These are phyloP conservation scores for Elongisporangium anandrum DNA, from an alignment of 352 stramenopile genomes.

Conservation along the genomic window DNA sequence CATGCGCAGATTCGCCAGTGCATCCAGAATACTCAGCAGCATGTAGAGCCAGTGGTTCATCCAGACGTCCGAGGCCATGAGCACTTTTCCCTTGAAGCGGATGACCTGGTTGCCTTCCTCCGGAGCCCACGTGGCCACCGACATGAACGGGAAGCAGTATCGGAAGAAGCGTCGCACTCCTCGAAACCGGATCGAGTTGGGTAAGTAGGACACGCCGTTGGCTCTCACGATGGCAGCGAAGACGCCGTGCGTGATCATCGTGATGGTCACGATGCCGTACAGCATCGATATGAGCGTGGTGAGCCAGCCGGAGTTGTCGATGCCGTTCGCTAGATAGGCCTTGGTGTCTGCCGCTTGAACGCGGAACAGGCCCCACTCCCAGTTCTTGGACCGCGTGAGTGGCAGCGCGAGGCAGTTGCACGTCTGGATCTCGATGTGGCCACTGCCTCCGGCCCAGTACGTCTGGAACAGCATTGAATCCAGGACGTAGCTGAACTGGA, in stretches of 20 bases:
- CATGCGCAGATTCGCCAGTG: conserved; percentile 20
- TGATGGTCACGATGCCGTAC: conserved; percentile 24
- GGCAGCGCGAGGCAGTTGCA: conserved; percentile 22
- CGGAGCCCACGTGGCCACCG: conserved; percentile 4
- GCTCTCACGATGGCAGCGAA: conserved; percentile 4
- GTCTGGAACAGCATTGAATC: conserved; percentile 25
- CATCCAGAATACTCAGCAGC: conserved; percentile 25
- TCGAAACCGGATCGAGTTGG: not conserved
- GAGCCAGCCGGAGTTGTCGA: conserved; percentile 16
- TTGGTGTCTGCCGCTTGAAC: conserved; percentile 11
- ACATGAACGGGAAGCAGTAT: conserved; percentile 34
- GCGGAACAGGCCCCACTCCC: conserved; percentile 17
- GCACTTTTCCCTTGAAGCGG: conserved; percentile 15
- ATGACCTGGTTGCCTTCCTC: conserved; percentile 5
- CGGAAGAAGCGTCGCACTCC: conserved; percentile 18
- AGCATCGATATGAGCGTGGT: conserved; percentile 8
- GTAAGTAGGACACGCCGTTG: conserved; percentile 10
- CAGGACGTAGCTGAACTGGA: conserved; percentile 20
- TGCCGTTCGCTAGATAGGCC: conserved; percentile 5
- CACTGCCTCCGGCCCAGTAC: conserved; percentile 29
- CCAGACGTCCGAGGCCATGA: conserved; percentile 36
- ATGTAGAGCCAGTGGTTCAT: conserved; percentile 49
- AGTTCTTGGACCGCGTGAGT: conserved; percentile 5
- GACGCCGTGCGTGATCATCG: conserved; percentile 14
- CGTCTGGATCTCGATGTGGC: conserved; percentile 27